Base-by-base conservation (phyloP, 2,329 filamentous ascomycete species). In the Cladosporium sp. region DNA sequence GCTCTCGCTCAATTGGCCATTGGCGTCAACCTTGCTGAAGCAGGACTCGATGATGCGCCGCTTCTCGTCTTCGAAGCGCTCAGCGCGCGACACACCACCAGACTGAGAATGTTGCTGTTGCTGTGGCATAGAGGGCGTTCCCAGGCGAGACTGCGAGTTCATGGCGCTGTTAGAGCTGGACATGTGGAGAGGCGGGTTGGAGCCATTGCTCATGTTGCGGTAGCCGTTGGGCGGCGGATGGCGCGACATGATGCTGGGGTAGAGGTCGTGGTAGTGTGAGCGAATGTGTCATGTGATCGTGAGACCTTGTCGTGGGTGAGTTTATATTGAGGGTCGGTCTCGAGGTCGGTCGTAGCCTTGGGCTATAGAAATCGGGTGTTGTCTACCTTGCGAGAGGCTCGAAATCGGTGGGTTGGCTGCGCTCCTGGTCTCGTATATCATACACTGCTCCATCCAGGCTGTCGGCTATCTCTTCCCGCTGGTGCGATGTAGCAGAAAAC, bases 61-160 rank as follows among this genome's bases (percentile, higher is more conserved):
- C 84, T 97, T 97, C 84, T 99, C 95, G 76, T 98, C 93, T 79
- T 99, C 95, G 78, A 98, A 99, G 73, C 88, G 87, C 81, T 97
- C 92, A 64, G 94, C 94, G 75, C 82, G 81, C 23, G 72, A 74
- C 69, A 71, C 70, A 66, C 44, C 57, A 18, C 63, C 46, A 12
- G 63, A 44, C 33, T 64, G 44, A 5, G 67, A 56, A 11, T 64
- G 64, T n/a, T 33, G 57, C 40, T 55, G 57, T 12, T 33, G 58
- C 11, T 56, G 35, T 16, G 16, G 28, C 18, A 31, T 31, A 10
- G 23, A 26, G 12, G 58, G 64, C 18, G 64, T 56, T 31, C 64
- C 59, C 40, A 57, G 12, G 14, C 62, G 64, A 37, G 55, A 33
- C 28, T 62, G 60, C 35, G 62, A 37, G 61, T 66, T 63, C 58